Conservation (phyloP, 2,329 filamentous ascomycete species). For the Aspergillus sp. region DNA sequence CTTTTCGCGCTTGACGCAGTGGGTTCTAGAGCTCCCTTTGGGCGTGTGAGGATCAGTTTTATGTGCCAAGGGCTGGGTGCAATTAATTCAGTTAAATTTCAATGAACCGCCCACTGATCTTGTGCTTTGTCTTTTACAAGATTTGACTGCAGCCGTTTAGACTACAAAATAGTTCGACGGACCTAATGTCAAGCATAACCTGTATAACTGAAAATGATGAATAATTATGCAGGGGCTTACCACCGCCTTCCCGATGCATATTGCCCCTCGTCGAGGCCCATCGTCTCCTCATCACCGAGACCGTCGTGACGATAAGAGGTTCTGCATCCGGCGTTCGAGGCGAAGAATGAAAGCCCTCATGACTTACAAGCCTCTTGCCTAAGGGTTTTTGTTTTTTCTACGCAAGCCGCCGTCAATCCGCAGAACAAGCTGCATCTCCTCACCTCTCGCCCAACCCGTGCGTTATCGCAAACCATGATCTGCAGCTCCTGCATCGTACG, state of each 20-base stretch:
- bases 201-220: not conserved
- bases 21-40: not conserved
- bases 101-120: too few species aligned
- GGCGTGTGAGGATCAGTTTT: not conserved
- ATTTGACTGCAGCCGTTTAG: too few species aligned
- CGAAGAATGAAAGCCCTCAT: not conserved
- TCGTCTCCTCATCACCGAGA: not conserved
- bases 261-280: not conserved
- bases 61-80: too few species aligned
- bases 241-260: not conserved
- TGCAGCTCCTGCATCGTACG: conserved; percentile 22
- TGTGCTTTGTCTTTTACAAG: too few species aligned
- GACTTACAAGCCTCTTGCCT: not conserved
- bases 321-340: not conserved
- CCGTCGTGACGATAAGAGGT: not conserved
- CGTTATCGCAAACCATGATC: conserved; percentile 23
- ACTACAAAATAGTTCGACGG: too few species aligned
- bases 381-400: not conserved
- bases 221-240: not conserved
- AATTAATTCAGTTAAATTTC: too few species aligned
- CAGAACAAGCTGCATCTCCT: not conserved
- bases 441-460: not conserved
- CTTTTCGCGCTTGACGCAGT: not conserved
- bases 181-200: too few species aligned
- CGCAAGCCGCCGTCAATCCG: not conserved